phyloP scores from a whole-genome alignment of 208 protist species.

The Leishmania turanica region DNA sequence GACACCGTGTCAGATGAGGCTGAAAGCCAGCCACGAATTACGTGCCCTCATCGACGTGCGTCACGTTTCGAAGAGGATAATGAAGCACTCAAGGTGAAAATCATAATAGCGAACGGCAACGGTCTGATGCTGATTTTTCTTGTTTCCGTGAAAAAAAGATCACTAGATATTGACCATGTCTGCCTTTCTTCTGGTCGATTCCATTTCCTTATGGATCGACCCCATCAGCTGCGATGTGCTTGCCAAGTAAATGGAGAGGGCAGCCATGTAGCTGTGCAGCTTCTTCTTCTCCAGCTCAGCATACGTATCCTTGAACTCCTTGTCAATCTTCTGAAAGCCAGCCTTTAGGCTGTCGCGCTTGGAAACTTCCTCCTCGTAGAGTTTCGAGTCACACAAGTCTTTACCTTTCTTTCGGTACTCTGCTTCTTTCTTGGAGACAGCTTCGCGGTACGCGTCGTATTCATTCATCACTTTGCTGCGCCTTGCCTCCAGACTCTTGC shows the following conservation, averaged over 20 bases:
- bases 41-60: neutral
- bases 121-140: too few relatives aligned
- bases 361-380: constrained; percentile 38
- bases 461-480: constrained; percentile 50
- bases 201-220: constrained; percentile 34
- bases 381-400: constrained; percentile 45
- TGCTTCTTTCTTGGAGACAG: constrained; percentile 49
- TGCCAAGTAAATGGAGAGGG: constrained; percentile 23
- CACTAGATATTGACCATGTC: constrained; percentile 1
- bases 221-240: constrained; percentile 24
- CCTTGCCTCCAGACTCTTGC: constrained; percentile 41
- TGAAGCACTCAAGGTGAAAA: neutral
- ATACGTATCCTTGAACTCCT: constrained; percentile 51
- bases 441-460: constrained; percentile 62
- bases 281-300: constrained; percentile 27
- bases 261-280: constrained; percentile 9
- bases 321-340: constrained; percentile 42
- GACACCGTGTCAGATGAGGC: neutral
- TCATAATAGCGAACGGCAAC: neutral
- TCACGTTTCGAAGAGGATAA: neutral
- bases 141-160: neutral
- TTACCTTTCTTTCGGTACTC: constrained; percentile 70
- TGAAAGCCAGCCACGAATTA: neutral
- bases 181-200: neutral
- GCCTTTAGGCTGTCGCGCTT: constrained; percentile 47